Conservation (phyloP, 73 alveolate species). For the Tetrahymena elliotti region DNA sequence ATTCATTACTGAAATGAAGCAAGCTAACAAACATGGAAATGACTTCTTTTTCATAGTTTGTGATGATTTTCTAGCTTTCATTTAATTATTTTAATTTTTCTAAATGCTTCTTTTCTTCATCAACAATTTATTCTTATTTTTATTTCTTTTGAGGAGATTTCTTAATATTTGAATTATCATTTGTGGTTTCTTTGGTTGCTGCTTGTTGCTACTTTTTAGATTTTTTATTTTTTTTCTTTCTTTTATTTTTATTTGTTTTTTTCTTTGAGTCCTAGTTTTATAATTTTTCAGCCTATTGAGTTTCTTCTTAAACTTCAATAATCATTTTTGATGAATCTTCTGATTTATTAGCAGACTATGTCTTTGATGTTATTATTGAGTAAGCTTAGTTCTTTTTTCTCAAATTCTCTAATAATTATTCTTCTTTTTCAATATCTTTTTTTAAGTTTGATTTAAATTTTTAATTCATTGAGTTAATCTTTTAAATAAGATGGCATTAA, state of each 20-base stretch:
- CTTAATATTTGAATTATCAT: neutral
- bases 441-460: neutral
- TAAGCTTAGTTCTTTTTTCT: neutral
- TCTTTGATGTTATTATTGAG: neutral
- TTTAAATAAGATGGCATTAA: neutral
- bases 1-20: neutral
- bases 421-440: neutral
- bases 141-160: neutral
- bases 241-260: neutral
- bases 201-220: neutral
- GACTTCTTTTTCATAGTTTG: neutral
- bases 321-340: neutral
- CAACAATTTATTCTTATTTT: neutral
- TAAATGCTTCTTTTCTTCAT: neutral
- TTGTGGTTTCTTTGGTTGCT: neutral
- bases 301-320: neutral
- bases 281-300: neutral
- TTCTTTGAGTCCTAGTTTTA: neutral
- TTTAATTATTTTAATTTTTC: neutral
- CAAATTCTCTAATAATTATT: neutral
- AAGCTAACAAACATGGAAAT: neutral
- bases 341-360: neutral
- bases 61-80: neutral
- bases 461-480: neutral
- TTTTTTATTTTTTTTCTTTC: neutral